Percentiles rank a stretch among this genome's conserved stretches.
These are phyloP conservation scores for Boletus tylopilopsis DNA, from an alignment of 768 basidiomycete species.

Conservation along the genomic window DNA sequence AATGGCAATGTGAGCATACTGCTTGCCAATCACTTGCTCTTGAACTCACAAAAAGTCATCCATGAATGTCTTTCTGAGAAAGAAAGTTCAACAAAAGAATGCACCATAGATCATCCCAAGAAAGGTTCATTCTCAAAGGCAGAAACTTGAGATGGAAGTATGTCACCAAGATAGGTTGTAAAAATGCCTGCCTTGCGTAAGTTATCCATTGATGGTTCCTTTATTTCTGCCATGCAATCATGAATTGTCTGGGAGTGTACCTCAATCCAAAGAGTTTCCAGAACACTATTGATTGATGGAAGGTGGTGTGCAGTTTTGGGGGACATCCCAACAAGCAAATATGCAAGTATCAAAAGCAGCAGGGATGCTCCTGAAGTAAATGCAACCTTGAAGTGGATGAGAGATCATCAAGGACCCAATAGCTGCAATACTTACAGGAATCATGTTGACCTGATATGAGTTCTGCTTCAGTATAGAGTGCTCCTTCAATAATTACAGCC, in stretches of 20 bases:
- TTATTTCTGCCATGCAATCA: not conserved
- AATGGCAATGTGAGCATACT: too few relatives aligned
- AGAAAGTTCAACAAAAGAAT: too few relatives aligned
- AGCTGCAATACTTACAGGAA: too few relatives aligned
- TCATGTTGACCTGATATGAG: slow-evolving; percentile 8
- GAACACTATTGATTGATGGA: not conserved
- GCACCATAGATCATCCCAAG: not conserved
- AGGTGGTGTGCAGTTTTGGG: not conserved
- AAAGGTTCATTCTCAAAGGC: not conserved
- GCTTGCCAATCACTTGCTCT: too few relatives aligned
- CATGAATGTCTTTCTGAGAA: too few relatives aligned
- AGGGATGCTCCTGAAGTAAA: slow-evolving; percentile 1
- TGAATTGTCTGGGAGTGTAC: slow-evolving; percentile 1
- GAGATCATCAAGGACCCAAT: too few relatives aligned
- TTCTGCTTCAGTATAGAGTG: not conserved
- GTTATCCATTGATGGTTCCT: not conserved
- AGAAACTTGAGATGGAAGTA: not conserved
- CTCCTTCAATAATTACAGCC: not conserved
- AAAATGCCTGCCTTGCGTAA: slow-evolving; percentile 10
- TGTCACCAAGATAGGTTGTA: not conserved
- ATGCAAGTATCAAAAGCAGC: not conserved
- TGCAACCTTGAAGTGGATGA: too few relatives aligned
- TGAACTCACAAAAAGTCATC: too few relatives aligned
- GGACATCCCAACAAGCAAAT: not conserved
- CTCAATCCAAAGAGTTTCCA: slow-evolving; percentile 11